These are phyloP conservation scores for Gonium pectorale DNA, from an alignment of 139 green algal genomes.

Conservation along the genomic window DNA sequence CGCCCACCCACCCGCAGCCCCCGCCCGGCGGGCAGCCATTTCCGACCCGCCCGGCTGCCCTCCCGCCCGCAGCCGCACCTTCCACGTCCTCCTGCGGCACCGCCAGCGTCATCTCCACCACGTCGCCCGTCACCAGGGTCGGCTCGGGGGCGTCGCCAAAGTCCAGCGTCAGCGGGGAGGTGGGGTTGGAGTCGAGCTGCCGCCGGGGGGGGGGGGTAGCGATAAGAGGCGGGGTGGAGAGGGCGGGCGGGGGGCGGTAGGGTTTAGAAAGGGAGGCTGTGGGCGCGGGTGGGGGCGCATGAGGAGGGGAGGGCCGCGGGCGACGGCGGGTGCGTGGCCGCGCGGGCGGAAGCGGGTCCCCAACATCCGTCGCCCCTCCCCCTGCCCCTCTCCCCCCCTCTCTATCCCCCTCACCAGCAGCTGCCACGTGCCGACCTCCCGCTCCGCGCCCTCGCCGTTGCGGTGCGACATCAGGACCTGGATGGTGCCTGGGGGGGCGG, in stretches of 20 bases:
- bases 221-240: background rate
- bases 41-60: too few relatives aligned
- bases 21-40: too few relatives aligned
- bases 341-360: background rate
- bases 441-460: background rate
- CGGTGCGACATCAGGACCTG: background rate
- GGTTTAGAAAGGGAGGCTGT: background rate
- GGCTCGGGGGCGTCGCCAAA: background rate
- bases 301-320: too few relatives aligned
- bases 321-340: background rate
- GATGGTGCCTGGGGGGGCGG: slow-evolving; percentile 9
- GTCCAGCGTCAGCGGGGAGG: background rate
- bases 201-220: background rate
- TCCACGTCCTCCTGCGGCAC: background rate
- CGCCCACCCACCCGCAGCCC: background rate
- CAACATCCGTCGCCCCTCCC: background rate
- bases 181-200: background rate
- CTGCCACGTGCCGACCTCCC: background rate
- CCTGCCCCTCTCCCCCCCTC: background rate
- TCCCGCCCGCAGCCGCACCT: too few relatives aligned
- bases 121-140: background rate
- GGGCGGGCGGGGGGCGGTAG: too few relatives aligned
- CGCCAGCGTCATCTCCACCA: background rate
- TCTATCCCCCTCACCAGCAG: background rate
- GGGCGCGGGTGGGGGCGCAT: background rate